phyloP scores from a whole-genome alignment of 129 eudicot species.

The Logfia minima region DNA sequence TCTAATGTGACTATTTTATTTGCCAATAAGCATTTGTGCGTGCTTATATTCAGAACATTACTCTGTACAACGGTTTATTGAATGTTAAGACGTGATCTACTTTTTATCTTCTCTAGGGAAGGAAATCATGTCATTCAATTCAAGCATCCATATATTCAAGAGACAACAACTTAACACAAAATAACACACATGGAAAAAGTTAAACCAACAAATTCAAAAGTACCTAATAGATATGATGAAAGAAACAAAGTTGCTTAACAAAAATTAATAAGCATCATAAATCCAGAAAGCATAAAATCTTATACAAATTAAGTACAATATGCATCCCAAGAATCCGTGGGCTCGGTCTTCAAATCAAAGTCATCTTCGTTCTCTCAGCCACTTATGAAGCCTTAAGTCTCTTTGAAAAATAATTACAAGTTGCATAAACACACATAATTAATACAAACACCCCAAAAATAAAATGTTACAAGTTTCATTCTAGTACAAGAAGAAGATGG shows the following conservation, averaged over 20 bases:
- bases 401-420: slow-evolving; percentile 35
- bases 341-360: slow-evolving; percentile 18
- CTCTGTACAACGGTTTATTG: not conserved
- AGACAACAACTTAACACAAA: not conserved
- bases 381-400: slow-evolving; percentile 35
- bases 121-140: not conserved
- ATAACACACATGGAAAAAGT: too few relatives aligned
- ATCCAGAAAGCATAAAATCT: slow-evolving; percentile 31
- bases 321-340: slow-evolving; percentile 10
- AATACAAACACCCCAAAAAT: slow-evolving; percentile 29
- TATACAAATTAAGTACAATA: slow-evolving; percentile 20
- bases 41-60: not conserved
- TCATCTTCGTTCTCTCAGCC: slow-evolving; percentile 25
- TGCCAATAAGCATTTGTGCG: not conserved
- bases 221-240: too few relatives aligned
- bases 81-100: not conserved
- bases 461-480: slow-evolving; percentile 29
- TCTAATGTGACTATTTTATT: not conserved
- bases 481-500: slow-evolving; percentile 21
- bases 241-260: not conserved
- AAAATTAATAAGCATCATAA: slow-evolving; percentile 20
- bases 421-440: slow-evolving; percentile 41
- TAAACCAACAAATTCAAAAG: not conserved
- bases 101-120: slow-evolving; percentile 11
- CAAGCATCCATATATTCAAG: not conserved